A percentile compares a stretch with the other conserved stretches of the same genome.
phyloP scores from a whole-genome alignment of 2,329 filamentous ascomycete genomes.

The Ceratocystis destructans region DNA sequence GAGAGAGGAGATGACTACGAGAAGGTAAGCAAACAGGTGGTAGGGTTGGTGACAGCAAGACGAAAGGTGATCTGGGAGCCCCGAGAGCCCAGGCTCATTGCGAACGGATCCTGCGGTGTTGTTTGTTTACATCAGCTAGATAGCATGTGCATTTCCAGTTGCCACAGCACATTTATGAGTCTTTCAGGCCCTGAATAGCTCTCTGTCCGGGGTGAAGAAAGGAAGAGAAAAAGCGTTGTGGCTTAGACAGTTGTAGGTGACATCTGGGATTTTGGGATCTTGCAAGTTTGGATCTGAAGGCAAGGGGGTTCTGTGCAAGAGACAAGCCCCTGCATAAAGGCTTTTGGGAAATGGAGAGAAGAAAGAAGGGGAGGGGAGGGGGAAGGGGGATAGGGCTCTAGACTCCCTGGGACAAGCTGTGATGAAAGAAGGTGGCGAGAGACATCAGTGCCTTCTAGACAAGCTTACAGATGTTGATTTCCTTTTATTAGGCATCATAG shows the following conservation, averaged over 20 bases:
- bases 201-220: too few relatives aligned
- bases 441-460: too few relatives aligned
- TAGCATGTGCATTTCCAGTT: not conserved
- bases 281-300: not conserved
- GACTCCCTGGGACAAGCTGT: not conserved
- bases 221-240: not conserved
- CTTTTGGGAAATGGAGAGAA: not conserved
- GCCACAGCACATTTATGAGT: not conserved
- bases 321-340: not conserved
- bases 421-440: not conserved
- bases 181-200: not conserved
- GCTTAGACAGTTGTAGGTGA: not conserved
- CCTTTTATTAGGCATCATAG: too few relatives aligned
- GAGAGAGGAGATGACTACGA: not conserved
- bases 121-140: not conserved
- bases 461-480: too few relatives aligned
- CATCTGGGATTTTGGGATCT: not conserved
- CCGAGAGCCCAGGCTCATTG: not conserved
- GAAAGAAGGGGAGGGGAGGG: not conserved
- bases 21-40: not conserved
- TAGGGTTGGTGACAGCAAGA: not conserved
- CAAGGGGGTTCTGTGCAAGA: not conserved
- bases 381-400: not conserved
- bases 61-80: not conserved
- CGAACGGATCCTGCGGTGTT: not conserved